Conservation (phyloP, 257 asterid genomes). For the Fraxinus anomala region DNA sequence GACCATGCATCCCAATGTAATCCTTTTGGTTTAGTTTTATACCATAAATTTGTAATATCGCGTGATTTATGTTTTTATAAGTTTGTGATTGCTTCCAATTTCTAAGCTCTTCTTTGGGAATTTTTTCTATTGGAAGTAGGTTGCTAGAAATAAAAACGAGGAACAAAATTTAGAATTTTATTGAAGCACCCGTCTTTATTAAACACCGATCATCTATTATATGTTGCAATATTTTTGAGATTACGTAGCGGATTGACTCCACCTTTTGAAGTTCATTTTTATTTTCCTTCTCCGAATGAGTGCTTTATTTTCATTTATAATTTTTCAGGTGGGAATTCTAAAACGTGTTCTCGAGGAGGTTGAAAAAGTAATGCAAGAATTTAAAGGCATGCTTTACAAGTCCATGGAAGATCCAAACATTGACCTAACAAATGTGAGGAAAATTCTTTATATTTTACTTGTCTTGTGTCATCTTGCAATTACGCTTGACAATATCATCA, state of each 20-base stretch:
- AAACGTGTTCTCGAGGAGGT: constrained; percentile 96
- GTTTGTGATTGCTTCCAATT: constrained; percentile 7
- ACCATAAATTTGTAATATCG: not conserved
- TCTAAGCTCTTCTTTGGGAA: not conserved
- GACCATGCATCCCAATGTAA: not conserved
- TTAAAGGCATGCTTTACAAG: constrained; percentile 90
- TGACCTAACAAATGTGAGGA: constrained; percentile 83
- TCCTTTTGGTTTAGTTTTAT: constrained; percentile 18
- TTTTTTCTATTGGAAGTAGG: constrained; percentile 13
- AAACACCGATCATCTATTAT: not conserved
- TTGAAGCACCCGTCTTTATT: constrained; percentile 2
- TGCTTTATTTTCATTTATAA: constrained; percentile 11
- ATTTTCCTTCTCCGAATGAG: constrained; percentile 13
- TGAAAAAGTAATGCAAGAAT: constrained; percentile 92
- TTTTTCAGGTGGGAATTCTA: constrained; percentile 84
- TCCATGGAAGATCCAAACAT: constrained; percentile 94
- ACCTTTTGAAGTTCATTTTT: not conserved
- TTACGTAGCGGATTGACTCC: not conserved
- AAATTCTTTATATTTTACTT: not conserved
- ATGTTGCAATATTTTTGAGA: not conserved
- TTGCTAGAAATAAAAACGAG: constrained; percentile 10
- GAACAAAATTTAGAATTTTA: constrained; percentile 3
- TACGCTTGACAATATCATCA: constrained; percentile 10
- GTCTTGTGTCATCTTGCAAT: not conserved
- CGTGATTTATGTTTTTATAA: constrained; percentile 9